Evolutionary conservation across 1,139 yeast species (phyloP).

Genomic region (Yamadazyma pseudoaaseri): DNA sequence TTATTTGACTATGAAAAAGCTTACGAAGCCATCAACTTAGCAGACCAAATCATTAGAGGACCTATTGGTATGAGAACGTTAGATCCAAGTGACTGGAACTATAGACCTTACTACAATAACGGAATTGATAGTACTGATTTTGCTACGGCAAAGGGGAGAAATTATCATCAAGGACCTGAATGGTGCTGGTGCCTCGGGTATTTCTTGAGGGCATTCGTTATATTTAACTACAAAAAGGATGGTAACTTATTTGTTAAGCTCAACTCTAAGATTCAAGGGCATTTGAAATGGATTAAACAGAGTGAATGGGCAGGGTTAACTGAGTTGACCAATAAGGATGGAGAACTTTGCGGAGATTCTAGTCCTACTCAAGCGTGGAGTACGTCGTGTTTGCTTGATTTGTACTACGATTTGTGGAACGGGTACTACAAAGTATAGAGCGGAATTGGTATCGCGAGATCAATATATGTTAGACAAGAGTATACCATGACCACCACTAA

Average conservation of each 20-base stretch:
- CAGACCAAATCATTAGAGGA: constrained; percentile 76
- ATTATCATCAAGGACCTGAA: constrained; percentile 98
- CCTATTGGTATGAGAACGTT: constrained; percentile 91
- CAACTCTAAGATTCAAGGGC: constrained; percentile 59
- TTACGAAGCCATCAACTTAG: constrained; percentile 58
- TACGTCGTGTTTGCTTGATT: constrained; percentile 76
- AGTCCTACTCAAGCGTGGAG: constrained; percentile 99
- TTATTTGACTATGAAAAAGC: constrained; percentile 68
- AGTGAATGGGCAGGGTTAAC: constrained; percentile 94
- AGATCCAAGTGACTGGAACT: constrained; percentile 90
- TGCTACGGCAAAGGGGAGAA: constrained; percentile 92
- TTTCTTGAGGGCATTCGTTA: constrained; percentile 72
- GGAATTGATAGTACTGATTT: constrained; percentile 80
- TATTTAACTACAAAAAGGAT: constrained; percentile 43
- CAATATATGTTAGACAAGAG: too few relatives aligned
- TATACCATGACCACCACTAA: too few relatives aligned
- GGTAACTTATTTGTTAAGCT: constrained; percentile 30
- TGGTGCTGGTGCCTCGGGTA: constrained; percentile 95
- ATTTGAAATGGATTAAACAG: constrained; percentile 64
- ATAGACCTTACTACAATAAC: constrained; percentile 84
- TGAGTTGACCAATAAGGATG: constrained; percentile 88
- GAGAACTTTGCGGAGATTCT: constrained; percentile 76
- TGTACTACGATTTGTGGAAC: constrained; percentile 63
- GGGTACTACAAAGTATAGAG: constrained; percentile 8
- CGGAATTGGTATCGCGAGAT: constrained; percentile 1